A percentile compares a stretch with the other conserved stretches of the same genome.
phyloP scores from a whole-genome alignment of 176 grass and related monocot genomes.

The Canna indica region DNA sequence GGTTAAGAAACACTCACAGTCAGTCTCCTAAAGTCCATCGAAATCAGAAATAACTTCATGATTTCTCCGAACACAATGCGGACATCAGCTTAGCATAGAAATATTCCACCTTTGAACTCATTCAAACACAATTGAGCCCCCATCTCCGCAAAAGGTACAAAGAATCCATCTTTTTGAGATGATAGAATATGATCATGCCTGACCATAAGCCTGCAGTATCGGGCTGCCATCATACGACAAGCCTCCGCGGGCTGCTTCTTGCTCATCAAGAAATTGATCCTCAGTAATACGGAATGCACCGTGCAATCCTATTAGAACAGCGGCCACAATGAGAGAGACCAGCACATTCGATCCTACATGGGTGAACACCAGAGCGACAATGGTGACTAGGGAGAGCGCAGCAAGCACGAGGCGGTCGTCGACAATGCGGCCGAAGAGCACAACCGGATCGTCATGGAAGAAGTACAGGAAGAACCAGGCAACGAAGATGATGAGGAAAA shows the following conservation, averaged over 20 bases:
- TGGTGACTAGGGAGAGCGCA: background rate
- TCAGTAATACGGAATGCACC: slow-evolving; percentile 8
- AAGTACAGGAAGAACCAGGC: slow-evolving; percentile 15
- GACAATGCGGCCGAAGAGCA: background rate
- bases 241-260: background rate
- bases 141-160: background rate
- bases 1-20: background rate
- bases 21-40: background rate
- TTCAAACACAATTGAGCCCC: too few relatives aligned
- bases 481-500: slow-evolving; percentile 2
- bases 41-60: background rate
- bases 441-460: slow-evolving; percentile 4
- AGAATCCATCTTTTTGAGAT: background rate
- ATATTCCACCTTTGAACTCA: background rate
- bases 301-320: background rate
- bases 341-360: slow-evolving; percentile 3
- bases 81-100: background rate
- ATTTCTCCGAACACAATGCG: background rate
- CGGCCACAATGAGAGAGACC: background rate
- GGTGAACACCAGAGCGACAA: slow-evolving; percentile 7
- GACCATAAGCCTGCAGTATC: background rate
- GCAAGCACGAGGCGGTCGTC: slow-evolving; percentile 10
- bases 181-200: background rate
- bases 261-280: slow-evolving; percentile 7
- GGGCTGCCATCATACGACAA: background rate